Evolutionary conservation across 345 rosid species (phyloP), one percentile per base, ranked within the genome.

Genomic region (Populus euphratica): DNA sequence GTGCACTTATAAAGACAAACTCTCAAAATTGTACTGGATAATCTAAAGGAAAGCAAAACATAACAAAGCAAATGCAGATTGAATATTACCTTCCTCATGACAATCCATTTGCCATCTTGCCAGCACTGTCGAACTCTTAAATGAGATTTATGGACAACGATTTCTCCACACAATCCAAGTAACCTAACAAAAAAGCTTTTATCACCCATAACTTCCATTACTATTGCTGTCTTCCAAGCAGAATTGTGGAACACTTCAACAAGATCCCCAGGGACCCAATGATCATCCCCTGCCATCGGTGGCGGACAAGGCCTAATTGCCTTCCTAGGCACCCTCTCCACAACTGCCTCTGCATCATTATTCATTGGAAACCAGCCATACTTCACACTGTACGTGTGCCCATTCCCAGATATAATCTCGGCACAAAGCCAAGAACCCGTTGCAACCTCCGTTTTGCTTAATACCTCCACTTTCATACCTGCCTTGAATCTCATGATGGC

Each of bases 391-490:
- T 89, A 87, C 0, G 82, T 88, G 56, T 81, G 93, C 35, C 93
- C 96, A 79, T 89, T 86, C 14, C 93, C 90, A 1, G 90, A 86
- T 4, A 86, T 73, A 54, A 93, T 82, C 80, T 87, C 92, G 0
- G 90, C 93, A 63, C 83, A 80, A 35, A 76, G 80, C 98, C 94
- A 93, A 1, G 83, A 83, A 12, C 92, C 92, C 10, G 83, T 79
- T 1, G 89, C 59, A 21, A 77, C 81, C 74, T 86, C 91, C 23
- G 83, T 76, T 72, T 38, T 77, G 79, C 82, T 87, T 62, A 86
- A 79, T 5, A 91, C 90, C 86, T 93, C 98, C 69, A 93, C 90
- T 73, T 79, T 86, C 43, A 73, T 83, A 14, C 93, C 93, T 80
- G 83, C 89, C 78, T 75, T 88, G 83, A 90, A 85, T 83, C 90